phyloP scores from a whole-genome alignment of 192 early-diverging fungal species.

The Bifiguratus adelaidae region DNA sequence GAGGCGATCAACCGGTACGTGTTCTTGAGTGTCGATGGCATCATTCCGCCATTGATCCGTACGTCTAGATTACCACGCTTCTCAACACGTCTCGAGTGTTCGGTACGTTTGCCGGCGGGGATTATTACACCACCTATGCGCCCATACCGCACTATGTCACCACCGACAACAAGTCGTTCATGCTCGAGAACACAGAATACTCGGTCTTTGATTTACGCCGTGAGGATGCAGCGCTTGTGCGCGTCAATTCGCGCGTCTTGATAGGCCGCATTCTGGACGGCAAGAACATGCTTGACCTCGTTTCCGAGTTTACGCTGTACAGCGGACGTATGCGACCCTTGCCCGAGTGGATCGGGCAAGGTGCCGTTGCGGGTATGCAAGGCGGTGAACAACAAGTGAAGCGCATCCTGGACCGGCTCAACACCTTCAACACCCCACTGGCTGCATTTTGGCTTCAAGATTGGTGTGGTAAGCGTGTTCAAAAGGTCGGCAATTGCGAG shows the following conservation, averaged over 20 bases:
- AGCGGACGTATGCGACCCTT: conserved; percentile 19
- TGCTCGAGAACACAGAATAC: conserved; percentile 23
- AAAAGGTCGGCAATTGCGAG: conserved; percentile 7
- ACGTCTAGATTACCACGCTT: conserved; percentile 3
- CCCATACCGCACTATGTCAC: conserved; percentile 24
- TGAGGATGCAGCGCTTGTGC: conserved; percentile 15
- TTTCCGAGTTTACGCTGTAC: conserved; percentile 24
- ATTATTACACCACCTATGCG: conserved; percentile 20
- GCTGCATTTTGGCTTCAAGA: conserved; percentile 23
- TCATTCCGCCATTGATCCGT: background rate
- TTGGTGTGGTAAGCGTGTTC: conserved; percentile 19
- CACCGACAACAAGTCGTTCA: conserved; percentile 14
- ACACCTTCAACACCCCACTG: conserved; percentile 7
- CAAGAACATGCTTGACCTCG: conserved; percentile 13
- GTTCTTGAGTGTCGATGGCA: background rate
- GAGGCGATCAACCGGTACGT: conserved; percentile 16
- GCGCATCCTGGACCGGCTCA: conserved; percentile 6
- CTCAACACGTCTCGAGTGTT: conserved; percentile 12
- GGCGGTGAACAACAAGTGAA: conserved; percentile 21
- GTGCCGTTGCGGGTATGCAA: conserved; percentile 21
- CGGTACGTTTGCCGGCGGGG: conserved; percentile 10
- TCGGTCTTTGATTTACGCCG: conserved; percentile 19
- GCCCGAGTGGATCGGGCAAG: conserved; percentile 22
- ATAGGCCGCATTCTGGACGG: conserved; percentile 22
- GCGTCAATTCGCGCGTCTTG: conserved; percentile 4